A percentile compares a stretch with the other conserved stretches of the same genome.
Conservation (phyloP, 176 grass and related monocot genomes). For the Pharus latifolius region DNA sequence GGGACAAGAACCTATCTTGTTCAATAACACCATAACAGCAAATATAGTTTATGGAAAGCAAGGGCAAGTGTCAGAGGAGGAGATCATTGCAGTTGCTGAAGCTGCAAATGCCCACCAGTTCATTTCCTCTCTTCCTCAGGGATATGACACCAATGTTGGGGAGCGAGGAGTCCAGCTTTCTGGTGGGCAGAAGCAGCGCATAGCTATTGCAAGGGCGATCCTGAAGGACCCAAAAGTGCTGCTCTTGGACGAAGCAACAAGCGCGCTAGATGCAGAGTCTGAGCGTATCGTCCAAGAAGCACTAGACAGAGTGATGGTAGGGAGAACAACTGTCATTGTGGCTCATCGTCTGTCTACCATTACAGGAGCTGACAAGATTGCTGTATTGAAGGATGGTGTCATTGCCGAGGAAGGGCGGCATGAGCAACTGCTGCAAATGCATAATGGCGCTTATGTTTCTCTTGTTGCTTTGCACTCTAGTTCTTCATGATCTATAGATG, state of each 20-base stretch:
- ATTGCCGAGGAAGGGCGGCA: constrained; percentile 42
- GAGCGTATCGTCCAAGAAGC: constrained; percentile 51
- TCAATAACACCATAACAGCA: constrained; percentile 48
- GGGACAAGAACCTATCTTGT: constrained; percentile 59
- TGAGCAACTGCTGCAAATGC: constrained; percentile 13
- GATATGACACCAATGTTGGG: constrained; percentile 52
- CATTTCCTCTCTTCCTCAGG: constrained; percentile 47
- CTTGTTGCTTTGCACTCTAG: constrained; percentile 35
- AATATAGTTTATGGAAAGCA: constrained; percentile 72
- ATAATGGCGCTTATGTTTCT: constrained; percentile 25
- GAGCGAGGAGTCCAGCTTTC: constrained; percentile 59
- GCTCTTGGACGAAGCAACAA: constrained; percentile 55
- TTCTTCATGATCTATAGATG: constrained; percentile 26
- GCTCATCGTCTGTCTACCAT: constrained; percentile 43
- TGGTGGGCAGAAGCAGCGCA: constrained; percentile 64
- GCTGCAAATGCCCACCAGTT: constrained; percentile 54
- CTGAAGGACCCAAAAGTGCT: constrained; percentile 37
- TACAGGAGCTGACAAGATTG: constrained; percentile 30
- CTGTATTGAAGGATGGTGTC: constrained; percentile 33
- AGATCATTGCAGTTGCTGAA: constrained; percentile 43
- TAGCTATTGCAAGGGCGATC: constrained; percentile 57
- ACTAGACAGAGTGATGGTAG: constrained; percentile 39
- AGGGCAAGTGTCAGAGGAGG: constrained; percentile 38
- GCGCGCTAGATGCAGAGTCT: constrained; percentile 47
- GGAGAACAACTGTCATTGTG: constrained; percentile 32